Evolutionary conservation across 2,329 filamentous ascomycete genomes (phyloP).

Genomic region (Mycocentrospora acerina): DNA sequence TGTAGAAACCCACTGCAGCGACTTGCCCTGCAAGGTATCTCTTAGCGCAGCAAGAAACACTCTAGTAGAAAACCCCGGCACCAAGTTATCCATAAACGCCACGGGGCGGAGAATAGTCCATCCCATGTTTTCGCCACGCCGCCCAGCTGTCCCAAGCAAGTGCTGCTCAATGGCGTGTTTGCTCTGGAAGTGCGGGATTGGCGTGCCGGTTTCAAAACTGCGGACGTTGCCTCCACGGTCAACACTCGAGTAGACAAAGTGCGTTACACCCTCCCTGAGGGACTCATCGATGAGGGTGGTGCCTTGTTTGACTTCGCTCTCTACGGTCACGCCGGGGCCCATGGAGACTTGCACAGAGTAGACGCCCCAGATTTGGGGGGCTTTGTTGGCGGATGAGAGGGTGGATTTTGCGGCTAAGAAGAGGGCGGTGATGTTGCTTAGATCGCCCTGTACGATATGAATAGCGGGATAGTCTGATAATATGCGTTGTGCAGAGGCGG

Average conservation of each 20-base stretch:
- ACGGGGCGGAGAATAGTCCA: slow-evolving; percentile 65
- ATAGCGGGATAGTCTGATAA: slow-evolving; percentile 49
- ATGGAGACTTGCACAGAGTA: slow-evolving; percentile 61
- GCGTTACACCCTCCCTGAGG: slow-evolving; percentile 55
- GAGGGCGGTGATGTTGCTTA: slow-evolving; percentile 54
- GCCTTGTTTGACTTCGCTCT: slow-evolving; percentile 57
- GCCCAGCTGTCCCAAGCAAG: slow-evolving; percentile 51
- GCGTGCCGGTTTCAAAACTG: slow-evolving; percentile 49
- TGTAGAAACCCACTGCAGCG: slow-evolving; percentile 43
- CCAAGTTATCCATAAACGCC: slow-evolving; percentile 64
- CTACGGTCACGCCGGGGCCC: slow-evolving; percentile 46
- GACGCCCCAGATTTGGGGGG: slow-evolving; percentile 57
- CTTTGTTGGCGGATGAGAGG: slow-evolving; percentile 35
- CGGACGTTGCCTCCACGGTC: slow-evolving; percentile 62
- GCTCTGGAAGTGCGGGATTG: slow-evolving; percentile 62
- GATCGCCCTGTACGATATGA: slow-evolving; percentile 59
- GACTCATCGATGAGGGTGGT: slow-evolving; percentile 60
- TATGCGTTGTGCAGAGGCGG: slow-evolving; percentile 53
- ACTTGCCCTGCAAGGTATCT: slow-evolving; percentile 45
- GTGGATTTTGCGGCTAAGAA: slow-evolving; percentile 50
- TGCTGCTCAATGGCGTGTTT: slow-evolving; percentile 65
- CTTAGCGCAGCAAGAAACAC: slow-evolving; percentile 51
- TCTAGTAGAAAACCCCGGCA: slow-evolving; percentile 50
- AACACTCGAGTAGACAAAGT: slow-evolving; percentile 66
- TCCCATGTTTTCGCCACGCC: slow-evolving; percentile 50